phyloP scores from a whole-genome alignment of 768 basidiomycete species.

The Paxillus rubicundulus region DNA sequence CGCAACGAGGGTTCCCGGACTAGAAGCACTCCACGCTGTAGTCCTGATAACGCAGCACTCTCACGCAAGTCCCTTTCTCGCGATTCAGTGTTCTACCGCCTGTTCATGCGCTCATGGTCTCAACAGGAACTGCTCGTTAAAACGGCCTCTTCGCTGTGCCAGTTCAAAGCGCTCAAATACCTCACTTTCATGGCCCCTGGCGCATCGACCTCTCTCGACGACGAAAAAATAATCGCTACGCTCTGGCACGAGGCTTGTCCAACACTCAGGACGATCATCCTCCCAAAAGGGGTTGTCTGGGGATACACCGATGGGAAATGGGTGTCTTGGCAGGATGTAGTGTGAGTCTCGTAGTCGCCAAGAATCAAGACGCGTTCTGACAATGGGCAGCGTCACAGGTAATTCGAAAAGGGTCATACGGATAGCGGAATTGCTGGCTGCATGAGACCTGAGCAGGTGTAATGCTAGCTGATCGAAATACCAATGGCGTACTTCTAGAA shows the following conservation, averaged over 20 bases:
- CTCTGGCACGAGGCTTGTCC: conserved; percentile 58
- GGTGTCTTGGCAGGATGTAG: conserved; percentile 20
- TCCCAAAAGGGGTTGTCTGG: conserved; percentile 64
- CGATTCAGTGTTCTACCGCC: too few species aligned
- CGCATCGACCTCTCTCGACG: conserved; percentile 18
- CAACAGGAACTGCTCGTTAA: conserved; percentile 42
- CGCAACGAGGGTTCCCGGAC: conserved; percentile 41
- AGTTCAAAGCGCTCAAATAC: conserved; percentile 46
- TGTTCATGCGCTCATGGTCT: not conserved
- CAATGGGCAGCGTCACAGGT: not conserved
- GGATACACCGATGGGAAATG: conserved; percentile 35
- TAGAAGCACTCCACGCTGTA: conserved; percentile 64
- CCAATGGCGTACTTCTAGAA: too few species aligned
- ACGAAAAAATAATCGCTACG: conserved; percentile 52
- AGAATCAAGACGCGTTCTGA: not conserved
- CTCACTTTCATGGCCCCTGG: conserved; percentile 60
- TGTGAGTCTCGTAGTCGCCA: not conserved
- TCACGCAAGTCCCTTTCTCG: conserved; percentile 36
- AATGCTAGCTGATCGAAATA: conserved; percentile 17
- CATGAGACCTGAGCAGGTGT: not conserved
- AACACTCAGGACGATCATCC: conserved; percentile 60
- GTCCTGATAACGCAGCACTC: conserved; percentile 49
- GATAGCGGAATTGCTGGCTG: not conserved
- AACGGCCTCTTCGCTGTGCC: conserved; percentile 37
- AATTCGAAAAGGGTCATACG: not conserved